Base-by-base conservation (phyloP, 2,329 filamentous ascomycete genomes). In the Phyllosticta capitalensis region DNA sequence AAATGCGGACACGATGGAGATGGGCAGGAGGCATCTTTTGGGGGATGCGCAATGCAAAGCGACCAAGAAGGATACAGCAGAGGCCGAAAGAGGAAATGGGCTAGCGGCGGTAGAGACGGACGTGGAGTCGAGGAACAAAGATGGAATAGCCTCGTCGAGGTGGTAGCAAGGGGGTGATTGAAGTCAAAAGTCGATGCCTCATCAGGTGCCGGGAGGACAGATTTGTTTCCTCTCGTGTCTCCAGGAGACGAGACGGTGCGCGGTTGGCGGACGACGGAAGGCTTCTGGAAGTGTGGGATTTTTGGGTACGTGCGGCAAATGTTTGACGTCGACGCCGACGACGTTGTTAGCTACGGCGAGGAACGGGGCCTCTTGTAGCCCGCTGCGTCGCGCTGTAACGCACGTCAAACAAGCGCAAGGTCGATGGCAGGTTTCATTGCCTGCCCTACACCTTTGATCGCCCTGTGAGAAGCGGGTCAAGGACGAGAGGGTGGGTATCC, bases 391-490 rank as follows among this genome's bases (percentile, higher is more conserved):
- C n/a, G 56, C 56, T 59, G 58, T 30, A 53, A 59, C 58, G 30
- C 21, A 59, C 33, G 53, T 59, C 58, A 59, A 59, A 59, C 58
- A 28, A 45, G 53, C 45, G 19, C 58, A 52, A 33, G 56, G 21
- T 51, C n/a, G n/a, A 26, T 52, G 33, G 55, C 55, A 50, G 55
- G 58, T 55, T 59, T 59, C 58, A 59, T 26, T 30, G 24, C 48
- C 45, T 52, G 52, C 57, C 57, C 52, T 54, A 51, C 24, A 55
- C 52, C 56, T 52, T 22, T 52, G 58, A 45, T 22, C 45, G 52
- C 20, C 20, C 38, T 45, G 38, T n/a, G 17, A 45, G 14, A 45
- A 45, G 38, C 38, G 38, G 38, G 38, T 45, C 38, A n/a, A 45
- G 38, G 14, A 45, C 38, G 38, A n/a, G 38, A 45, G 38, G 38